Evolutionary conservation across 225 moss, liverwort and hornwort species (phyloP).

Genomic region (Sphagnum contortum): DNA sequence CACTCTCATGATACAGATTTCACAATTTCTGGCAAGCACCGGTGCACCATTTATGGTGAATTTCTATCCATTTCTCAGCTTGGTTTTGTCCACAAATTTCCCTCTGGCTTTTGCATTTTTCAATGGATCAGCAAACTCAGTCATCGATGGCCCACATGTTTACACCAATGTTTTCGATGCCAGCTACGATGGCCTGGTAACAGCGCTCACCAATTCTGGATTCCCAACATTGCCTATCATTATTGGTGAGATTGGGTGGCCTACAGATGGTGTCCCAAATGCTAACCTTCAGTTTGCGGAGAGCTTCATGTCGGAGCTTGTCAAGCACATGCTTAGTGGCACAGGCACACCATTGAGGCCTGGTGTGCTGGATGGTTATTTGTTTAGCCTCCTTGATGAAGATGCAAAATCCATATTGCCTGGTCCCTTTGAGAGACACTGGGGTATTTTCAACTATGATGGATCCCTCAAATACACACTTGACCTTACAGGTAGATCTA

Average conservation of each 20-base stretch:
- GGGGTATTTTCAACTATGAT: slow-evolving; percentile 76
- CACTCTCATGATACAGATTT: slow-evolving; percentile 45
- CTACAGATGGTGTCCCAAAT: slow-evolving; percentile 59
- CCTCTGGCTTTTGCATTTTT: slow-evolving; percentile 78
- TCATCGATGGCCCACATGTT: slow-evolving; percentile 11
- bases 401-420: slow-evolving; percentile 73
- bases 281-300: slow-evolving; percentile 48
- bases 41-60: slow-evolving; percentile 77
- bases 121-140: slow-evolving; percentile 10
- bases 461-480: slow-evolving; percentile 66
- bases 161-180: slow-evolving; percentile 89
- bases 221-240: slow-evolving; percentile 57
- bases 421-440: slow-evolving; percentile 69
- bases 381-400: slow-evolving; percentile 72
- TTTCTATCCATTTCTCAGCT: slow-evolving; percentile 78
- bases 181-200: slow-evolving; percentile 67
- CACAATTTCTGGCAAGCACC: slow-evolving; percentile 25
- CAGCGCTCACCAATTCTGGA: slow-evolving; percentile 44
- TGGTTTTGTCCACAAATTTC: slow-evolving; percentile 48
- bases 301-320: slow-evolving; percentile 53
- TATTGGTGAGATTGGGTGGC: slow-evolving; percentile 95
- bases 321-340: slow-evolving; percentile 46
- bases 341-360: slow-evolving; percentile 62
- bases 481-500: slow-evolving; percentile 47
- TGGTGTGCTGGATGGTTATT: slow-evolving; percentile 41